A percentile compares a stretch with the other conserved stretches of the same genome.
These are phyloP conservation scores for Acorus gramineus DNA, from an alignment of 106 monocot genomes.

Conservation along the genomic window DNA sequence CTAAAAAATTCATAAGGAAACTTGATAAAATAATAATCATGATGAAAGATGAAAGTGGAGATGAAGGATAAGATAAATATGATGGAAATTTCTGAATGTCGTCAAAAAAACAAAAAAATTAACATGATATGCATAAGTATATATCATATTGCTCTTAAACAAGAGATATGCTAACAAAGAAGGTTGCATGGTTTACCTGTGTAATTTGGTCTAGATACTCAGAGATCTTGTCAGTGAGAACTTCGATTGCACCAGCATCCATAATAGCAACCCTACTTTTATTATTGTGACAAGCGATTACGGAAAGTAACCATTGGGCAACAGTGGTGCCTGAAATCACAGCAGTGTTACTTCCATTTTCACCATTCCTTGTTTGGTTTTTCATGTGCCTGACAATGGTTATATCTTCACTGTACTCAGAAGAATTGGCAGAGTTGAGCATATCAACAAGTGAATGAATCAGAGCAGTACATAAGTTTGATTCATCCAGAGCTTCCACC, in stretches of 20 bases:
- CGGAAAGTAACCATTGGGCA: slow-evolving; percentile 69
- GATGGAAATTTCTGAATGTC: background rate
- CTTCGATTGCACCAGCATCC: slow-evolving; percentile 71
- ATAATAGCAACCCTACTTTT: slow-evolving; percentile 41
- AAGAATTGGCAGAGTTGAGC: slow-evolving; percentile 34
- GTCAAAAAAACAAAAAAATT: background rate
- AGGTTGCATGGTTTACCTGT: slow-evolving; percentile 38
- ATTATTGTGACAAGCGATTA: slow-evolving; percentile 63
- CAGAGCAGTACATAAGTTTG: slow-evolving; percentile 42
- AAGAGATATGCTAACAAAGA: background rate
- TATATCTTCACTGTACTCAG: slow-evolving; percentile 43
- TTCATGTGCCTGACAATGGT: slow-evolving; percentile 36
- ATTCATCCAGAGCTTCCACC: slow-evolving; percentile 57
- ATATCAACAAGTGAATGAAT: slow-evolving; percentile 63
- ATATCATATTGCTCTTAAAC: background rate
- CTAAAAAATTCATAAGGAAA: slow-evolving; percentile 26
- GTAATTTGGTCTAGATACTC: slow-evolving; percentile 40
- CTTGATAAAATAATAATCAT: background rate
- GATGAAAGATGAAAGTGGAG: background rate
- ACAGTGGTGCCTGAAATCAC: slow-evolving; percentile 56
- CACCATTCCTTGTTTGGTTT: slow-evolving; percentile 23
- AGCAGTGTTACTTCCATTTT: slow-evolving; percentile 32
- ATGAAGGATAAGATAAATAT: background rate
- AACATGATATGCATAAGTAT: too few species aligned
- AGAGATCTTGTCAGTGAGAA: slow-evolving; percentile 71